Base-by-base conservation (phyloP, 2,329 filamentous ascomycete species). In the Diaporthe capsici region DNA sequence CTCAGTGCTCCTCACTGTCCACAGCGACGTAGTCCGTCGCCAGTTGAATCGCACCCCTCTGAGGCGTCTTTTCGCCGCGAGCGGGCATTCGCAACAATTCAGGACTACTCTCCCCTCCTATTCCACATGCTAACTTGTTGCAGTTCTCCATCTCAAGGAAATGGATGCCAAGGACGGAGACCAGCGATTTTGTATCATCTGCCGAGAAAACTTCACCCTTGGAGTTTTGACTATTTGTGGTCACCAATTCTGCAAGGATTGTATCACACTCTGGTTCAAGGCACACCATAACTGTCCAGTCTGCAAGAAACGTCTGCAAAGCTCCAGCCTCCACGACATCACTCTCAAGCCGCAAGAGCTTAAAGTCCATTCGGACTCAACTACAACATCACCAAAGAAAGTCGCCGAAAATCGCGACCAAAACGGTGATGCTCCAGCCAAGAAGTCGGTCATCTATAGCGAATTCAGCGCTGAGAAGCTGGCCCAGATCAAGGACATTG, bases 191-290 rank as follows among this genome's bases (percentile, higher is more conserved):
- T 99, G 97, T 82, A 91, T 97, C 73, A 98, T 99, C 79, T 99
- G 97, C 82, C 93, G 94, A 80, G 89, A 90, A 15, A 82, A 87
- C 0, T 98, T 98, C 80, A 92, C 93, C 75, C 87, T 92, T n/a
- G 96, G 96, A 72, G 91, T 94, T 71, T 87, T 96, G 77, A 98
- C 96, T 0, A 90, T 95, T 1, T 98, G 97, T 82, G 96, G 96
- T 0, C 97, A 99, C 81, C 92, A 95, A 78, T 98, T 95, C 82
- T 98, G 96, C 86, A 95, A 95, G 80, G 94, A 95, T 39, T 98
- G 97, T 83, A 93, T 98, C 79, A 88, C 88, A 51, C 79, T 92
- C 17, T 98, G 97, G 97, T 95, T 93, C 86, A 88, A 87, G 74
- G 87, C 90, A 44, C 92, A 95, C 79, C 90, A 88, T 25, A 96